Conservation (phyloP, 2,329 filamentous ascomycete genomes). For the Neocatenulostroma microsporum region DNA sequence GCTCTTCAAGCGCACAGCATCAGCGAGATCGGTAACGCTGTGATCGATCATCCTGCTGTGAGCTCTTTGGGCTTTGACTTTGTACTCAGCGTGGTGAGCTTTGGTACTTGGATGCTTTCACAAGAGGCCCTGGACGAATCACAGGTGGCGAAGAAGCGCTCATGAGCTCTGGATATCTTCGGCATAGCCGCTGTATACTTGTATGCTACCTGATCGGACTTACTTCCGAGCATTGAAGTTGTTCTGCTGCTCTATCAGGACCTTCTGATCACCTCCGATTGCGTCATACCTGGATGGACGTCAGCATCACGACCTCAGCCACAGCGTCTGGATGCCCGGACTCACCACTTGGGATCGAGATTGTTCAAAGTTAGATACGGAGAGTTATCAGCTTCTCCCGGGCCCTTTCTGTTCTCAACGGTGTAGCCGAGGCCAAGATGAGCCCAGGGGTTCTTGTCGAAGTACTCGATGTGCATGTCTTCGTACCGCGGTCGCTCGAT, state of each 20-base stretch:
- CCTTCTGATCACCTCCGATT: conserved; percentile 19
- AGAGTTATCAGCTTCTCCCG: conserved; percentile 24
- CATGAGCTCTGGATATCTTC: no score
- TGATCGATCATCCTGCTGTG: conserved; percentile 27
- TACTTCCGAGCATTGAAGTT: conserved; percentile 6
- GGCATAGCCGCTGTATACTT: no score
- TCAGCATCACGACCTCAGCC: not conserved
- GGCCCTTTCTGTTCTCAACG: conserved; percentile 20
- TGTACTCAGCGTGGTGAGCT: conserved; percentile 16
- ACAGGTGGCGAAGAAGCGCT: no score
- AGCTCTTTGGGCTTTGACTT: conserved; percentile 25
- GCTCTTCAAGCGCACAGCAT: not conserved
- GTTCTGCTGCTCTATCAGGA: conserved; percentile 15
- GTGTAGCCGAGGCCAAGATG: conserved; percentile 37
- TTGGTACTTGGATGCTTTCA: conserved; percentile 13
- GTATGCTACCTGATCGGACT: no score
- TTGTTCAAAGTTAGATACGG: conserved; percentile 35
- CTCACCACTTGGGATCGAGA: conserved; percentile 37
- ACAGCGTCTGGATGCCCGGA: not conserved
- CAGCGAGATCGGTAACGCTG: conserved; percentile 6
- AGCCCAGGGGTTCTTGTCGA: conserved; percentile 36
- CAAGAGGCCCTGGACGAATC: no score
- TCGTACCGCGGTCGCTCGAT: conserved; percentile 36
- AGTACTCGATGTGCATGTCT: conserved; percentile 37
- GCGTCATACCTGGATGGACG: conserved; percentile 13